These are phyloP conservation scores for Phyllachora maydis DNA, from an alignment of 2,329 filamentous ascomycete species.

Conservation along the genomic window DNA sequence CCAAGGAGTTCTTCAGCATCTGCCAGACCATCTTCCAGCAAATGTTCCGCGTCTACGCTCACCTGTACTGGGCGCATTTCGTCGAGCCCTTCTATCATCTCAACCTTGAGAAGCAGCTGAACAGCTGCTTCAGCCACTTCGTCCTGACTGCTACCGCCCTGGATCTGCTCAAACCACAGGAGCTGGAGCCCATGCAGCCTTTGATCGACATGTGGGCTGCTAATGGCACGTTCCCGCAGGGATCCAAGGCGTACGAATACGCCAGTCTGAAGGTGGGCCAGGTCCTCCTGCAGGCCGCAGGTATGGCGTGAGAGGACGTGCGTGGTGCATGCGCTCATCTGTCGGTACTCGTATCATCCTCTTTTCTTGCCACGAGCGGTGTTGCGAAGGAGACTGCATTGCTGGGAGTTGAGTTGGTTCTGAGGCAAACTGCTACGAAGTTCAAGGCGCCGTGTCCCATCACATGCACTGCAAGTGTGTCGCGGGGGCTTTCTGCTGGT, in stretches of 20 bases:
- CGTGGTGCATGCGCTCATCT: too few species aligned
- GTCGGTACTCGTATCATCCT: too few species aligned
- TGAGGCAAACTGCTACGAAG: too few species aligned
- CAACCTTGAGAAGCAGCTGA: conserved; percentile 45
- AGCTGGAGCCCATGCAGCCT: conserved; percentile 68
- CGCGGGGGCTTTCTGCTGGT: too few species aligned
- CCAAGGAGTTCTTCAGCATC: conserved; percentile 54
- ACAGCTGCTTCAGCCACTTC: conserved; percentile 56
- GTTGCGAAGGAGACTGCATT: too few species aligned
- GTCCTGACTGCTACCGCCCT: conserved; percentile 46
- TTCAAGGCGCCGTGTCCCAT: too few species aligned
- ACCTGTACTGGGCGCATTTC: conserved; percentile 78
- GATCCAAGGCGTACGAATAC: conserved; percentile 29
- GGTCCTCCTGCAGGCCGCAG: conserved; percentile 12
- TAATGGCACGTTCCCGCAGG: conserved; percentile 53
- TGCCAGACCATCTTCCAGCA: conserved; percentile 71
- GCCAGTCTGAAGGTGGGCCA: conserved; percentile 26
- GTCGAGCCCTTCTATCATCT: conserved; percentile 51
- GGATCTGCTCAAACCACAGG: conserved; percentile 52
- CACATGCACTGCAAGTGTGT: too few species aligned
- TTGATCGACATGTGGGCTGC: conserved; percentile 62
- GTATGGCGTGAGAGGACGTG: conserved; percentile 6
- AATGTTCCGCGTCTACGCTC: conserved; percentile 80
- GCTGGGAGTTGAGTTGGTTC: too few species aligned
- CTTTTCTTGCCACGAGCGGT: too few species aligned